Conservation (phyloP, 129 eudicot genomes). For the Artemisia tridentata region DNA sequence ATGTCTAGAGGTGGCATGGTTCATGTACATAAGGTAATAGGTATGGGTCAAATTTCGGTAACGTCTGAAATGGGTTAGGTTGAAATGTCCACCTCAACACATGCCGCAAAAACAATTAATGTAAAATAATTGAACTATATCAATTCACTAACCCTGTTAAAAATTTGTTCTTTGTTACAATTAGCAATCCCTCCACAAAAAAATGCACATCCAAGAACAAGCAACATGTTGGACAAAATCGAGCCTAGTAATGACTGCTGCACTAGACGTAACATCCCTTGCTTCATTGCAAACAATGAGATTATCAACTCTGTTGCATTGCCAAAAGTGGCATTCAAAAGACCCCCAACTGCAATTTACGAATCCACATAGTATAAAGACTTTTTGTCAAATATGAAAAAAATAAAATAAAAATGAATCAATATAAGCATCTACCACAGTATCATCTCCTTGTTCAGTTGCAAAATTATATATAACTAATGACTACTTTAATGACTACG, state of each 20-base stretch:
- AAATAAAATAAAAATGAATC: background rate
- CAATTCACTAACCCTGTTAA: constrained; percentile 53
- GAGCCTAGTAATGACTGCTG: constrained; percentile 82
- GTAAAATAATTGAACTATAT: background rate
- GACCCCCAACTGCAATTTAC: constrained; percentile 64
- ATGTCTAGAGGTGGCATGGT: background rate
- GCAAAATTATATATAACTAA: background rate
- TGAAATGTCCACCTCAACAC: background rate
- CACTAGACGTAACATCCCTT: constrained; percentile 61
- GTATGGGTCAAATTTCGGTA: constrained; percentile 1
- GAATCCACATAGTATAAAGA: constrained; percentile 1
- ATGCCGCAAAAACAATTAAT: too few relatives aligned
- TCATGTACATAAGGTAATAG: background rate
- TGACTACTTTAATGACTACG: too few relatives aligned
- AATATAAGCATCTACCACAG: background rate
- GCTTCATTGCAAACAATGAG: constrained; percentile 59
- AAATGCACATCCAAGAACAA: constrained; percentile 85
- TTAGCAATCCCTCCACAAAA: constrained; percentile 71
- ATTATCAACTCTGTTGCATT: constrained; percentile 84
- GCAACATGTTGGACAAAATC: constrained; percentile 68
- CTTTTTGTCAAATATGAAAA: background rate
- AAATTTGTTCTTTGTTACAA: constrained; percentile 50
- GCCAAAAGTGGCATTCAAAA: constrained; percentile 79
- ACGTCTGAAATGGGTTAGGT: background rate
- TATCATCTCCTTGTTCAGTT: background rate